A percentile compares a stretch with the other conserved stretches of the same genome.
These are phyloP conservation scores for Leucocoprinus birnbaumii DNA, from an alignment of 768 basidiomycete genomes.

Conservation along the genomic window DNA sequence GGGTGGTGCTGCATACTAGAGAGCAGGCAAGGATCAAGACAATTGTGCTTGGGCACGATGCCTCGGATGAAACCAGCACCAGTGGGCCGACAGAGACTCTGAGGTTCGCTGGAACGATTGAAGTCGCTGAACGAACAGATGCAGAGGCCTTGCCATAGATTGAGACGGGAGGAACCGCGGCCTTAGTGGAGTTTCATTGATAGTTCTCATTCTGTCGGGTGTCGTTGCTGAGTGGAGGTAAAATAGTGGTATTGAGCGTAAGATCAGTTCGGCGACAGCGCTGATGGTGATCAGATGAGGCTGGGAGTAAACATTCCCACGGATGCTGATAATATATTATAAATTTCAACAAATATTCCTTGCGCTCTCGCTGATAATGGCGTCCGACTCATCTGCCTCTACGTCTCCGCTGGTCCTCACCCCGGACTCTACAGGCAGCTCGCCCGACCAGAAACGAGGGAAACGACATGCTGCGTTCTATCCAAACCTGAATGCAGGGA, in stretches of 20 bases:
- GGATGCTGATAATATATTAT: neutral
- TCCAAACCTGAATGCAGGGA: constrained; percentile 65
- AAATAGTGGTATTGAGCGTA: too few relatives aligned
- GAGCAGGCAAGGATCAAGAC: neutral
- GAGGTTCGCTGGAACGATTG: too few relatives aligned
- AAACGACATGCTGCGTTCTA: constrained; percentile 77
- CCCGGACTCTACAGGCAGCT: constrained; percentile 53
- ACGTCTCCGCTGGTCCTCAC: constrained; percentile 54
- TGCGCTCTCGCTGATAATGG: constrained; percentile 20
- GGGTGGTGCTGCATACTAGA: constrained; percentile 9
- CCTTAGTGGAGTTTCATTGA: too few relatives aligned
- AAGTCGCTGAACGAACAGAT: too few relatives aligned
- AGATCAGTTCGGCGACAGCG: too few relatives aligned
- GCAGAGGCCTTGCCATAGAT: too few relatives aligned
- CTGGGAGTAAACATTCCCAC: neutral
- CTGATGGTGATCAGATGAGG: too few relatives aligned
- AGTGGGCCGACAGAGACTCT: too few relatives aligned
- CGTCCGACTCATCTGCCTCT: constrained; percentile 43
- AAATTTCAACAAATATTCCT: neutral
- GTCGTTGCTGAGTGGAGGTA: too few relatives aligned
- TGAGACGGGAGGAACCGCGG: too few relatives aligned
- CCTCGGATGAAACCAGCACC: neutral
- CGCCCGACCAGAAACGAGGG: constrained; percentile 39
- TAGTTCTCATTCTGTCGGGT: too few relatives aligned
- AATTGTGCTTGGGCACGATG: neutral